phyloP scores from a whole-genome alignment of 73 alveolate genomes.

The Breviolum minutum region DNA sequence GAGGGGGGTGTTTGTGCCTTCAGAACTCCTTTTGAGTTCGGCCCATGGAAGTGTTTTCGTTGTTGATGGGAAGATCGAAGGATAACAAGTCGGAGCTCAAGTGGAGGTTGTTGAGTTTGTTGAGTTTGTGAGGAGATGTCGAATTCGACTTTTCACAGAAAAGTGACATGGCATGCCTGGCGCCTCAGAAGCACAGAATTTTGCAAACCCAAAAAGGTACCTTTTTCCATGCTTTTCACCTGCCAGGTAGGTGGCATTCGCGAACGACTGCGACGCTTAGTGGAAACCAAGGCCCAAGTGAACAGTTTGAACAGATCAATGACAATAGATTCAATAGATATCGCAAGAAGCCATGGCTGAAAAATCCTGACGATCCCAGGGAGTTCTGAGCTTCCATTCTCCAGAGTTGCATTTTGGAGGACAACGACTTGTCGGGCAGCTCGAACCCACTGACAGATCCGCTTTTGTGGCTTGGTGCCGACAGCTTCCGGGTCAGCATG shows the following conservation, averaged over 20 bases:
- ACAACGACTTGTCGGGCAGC: conserved; percentile 25
- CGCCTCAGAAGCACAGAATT: neutral
- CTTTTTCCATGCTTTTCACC: too few species aligned
- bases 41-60: neutral
- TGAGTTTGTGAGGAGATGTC: conserved; percentile 17
- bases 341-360: neutral
- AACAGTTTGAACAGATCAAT: neutral
- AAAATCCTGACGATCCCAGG: neutral
- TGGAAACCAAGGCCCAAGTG: conserved; percentile 10
- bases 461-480: too few species aligned
- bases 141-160: conserved; percentile 40
- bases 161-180: conserved; percentile 47
- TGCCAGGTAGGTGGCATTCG: conserved; percentile 45
- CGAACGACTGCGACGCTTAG: neutral
- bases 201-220: neutral
- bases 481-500: too few species aligned
- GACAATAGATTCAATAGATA: neutral
- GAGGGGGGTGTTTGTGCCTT: neutral
- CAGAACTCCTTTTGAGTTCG: neutral
- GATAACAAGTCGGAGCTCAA: too few species aligned
- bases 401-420: conserved; percentile 76
- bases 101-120: neutral
- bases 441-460: too few species aligned
- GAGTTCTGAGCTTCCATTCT: conserved; percentile 44
- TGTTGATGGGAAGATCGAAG: too few species aligned